Percentiles rank a stretch among this genome's conserved stretches.
phyloP scores from a whole-genome alignment of 1,284 basidiomycete species.

The Cryptococcus sp. region DNA sequence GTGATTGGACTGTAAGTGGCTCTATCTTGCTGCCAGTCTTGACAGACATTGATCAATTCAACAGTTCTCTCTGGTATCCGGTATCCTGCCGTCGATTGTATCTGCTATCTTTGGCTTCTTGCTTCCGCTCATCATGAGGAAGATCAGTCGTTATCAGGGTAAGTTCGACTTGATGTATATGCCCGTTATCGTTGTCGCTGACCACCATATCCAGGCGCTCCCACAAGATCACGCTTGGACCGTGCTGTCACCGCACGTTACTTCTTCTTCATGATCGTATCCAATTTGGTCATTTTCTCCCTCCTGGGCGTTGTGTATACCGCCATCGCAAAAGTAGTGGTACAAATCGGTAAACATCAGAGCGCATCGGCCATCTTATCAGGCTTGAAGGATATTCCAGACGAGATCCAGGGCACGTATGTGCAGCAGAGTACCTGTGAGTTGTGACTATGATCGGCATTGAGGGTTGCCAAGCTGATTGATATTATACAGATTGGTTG shows the following conservation, averaged over 20 bases:
- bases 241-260: constrained; percentile 87
- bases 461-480: background rate
- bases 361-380: constrained; percentile 69
- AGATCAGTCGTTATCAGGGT: constrained; percentile 79
- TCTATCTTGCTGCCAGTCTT: background rate
- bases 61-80: constrained; percentile 73
- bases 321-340: constrained; percentile 67
- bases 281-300: constrained; percentile 78
- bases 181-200: background rate
- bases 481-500: constrained; percentile 73
- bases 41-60: background rate
- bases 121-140: constrained; percentile 83
- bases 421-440: constrained; percentile 66
- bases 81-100: constrained; percentile 82
- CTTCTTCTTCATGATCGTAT: constrained; percentile 84
- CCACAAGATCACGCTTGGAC: constrained; percentile 74
- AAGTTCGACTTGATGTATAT: constrained; percentile 50
- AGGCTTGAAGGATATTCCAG: constrained; percentile 58
- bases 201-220: constrained; percentile 22
- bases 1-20: constrained; percentile 47
- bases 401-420: constrained; percentile 74
- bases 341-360: constrained; percentile 66
- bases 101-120: constrained; percentile 87
- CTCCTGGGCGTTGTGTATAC: constrained; percentile 85
- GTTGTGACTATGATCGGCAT: background rate